phyloP scores from a whole-genome alignment of 768 basidiomycete species.

The Russula emetica region DNA sequence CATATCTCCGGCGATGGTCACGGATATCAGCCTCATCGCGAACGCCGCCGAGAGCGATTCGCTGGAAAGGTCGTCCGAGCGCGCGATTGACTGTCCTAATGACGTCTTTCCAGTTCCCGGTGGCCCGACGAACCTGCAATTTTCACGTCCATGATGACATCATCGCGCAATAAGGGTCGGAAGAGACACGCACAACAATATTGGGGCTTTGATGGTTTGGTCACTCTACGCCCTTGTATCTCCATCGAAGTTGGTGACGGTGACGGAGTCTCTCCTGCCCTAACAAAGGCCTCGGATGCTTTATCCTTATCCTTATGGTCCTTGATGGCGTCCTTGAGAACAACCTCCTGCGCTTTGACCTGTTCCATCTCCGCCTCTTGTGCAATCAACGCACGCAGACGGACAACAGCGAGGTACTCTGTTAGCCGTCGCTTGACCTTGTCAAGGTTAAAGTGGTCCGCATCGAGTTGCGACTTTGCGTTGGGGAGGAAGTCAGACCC shows the following conservation, averaged over 20 bases:
- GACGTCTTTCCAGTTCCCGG: too few species aligned
- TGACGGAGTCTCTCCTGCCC: conserved; percentile 7
- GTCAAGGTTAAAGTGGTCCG: conserved; percentile 88
- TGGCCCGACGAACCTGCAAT: too few species aligned
- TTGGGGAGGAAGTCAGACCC: conserved; percentile 55
- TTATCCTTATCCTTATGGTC: conserved; percentile 4
- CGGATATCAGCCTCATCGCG: too few species aligned
- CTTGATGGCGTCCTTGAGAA: conserved; percentile 24
- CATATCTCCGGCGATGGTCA: too few species aligned
- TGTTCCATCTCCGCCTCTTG: conserved; percentile 18
- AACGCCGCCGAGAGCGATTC: too few species aligned
- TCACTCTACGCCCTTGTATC: conserved; percentile 15
- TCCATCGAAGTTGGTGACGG: conserved; percentile 14
- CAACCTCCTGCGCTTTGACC: conserved; percentile 24
- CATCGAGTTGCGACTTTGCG: conserved; percentile 75
- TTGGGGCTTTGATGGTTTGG: conserved; percentile 49
- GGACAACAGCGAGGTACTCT: conserved; percentile 86
- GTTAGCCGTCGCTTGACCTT: conserved; percentile 89
- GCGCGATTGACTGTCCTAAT: too few species aligned
- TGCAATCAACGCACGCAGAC: conserved; percentile 39
- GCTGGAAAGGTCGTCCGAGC: too few species aligned
- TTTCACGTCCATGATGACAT: too few species aligned
- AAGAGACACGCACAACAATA: conserved; percentile 57
- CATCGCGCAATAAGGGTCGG: too few species aligned
- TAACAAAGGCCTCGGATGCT: conserved; percentile 10